Evolutionary conservation across 2,329 filamentous ascomycete genomes (phyloP), one percentile per base, ranked within the genome.

Genomic region (Cladosporium phlei): DNA sequence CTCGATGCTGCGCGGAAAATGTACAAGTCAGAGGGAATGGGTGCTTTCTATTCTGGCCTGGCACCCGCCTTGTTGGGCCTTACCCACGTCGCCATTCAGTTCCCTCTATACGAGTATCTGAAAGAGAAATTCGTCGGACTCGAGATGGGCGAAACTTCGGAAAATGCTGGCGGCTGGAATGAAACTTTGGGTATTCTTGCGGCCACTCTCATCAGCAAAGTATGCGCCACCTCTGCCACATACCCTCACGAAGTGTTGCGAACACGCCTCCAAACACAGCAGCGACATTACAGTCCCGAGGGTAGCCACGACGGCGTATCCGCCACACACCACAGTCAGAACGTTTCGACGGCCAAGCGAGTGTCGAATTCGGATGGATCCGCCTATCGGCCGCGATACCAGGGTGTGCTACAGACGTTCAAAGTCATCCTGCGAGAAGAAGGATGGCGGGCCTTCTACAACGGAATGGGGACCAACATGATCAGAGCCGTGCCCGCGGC

Each of bases 241-340:
- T 98, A 98, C 64, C 93, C 93, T 1, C 93, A 98, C 64, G 93
- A 98, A 69, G 93, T 98, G 14, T 83, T 98, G 42, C 83, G 93
- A 34, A 98, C 93, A 39, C 78, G 93, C 49, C 72, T 98, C 47
- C 93, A 98, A 68, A 98, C 93, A 1, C 93, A 98, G 65, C 83
- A 93, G 60, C 79, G 89, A 51, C 82, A 84, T 4, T 67, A 74
- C 14, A 49, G 57, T 45, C 69, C 75, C 27, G 60, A 66, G 35
- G 54, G 63, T 21, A 66, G 67, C 12, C 62, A 67, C 17, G 75
- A 79, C 54, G 75, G 75, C 37, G 69, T 79, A 29, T 63, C 73
- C 74, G 56, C 61, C 61, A 50, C 65, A 64, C 49, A 63, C 56
- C 59, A 62, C 52, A 55, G 48, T 40, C 55, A 59, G 42, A 52